Conservation (phyloP, 2,329 filamentous ascomycete species). For the Volutella citrinella region DNA sequence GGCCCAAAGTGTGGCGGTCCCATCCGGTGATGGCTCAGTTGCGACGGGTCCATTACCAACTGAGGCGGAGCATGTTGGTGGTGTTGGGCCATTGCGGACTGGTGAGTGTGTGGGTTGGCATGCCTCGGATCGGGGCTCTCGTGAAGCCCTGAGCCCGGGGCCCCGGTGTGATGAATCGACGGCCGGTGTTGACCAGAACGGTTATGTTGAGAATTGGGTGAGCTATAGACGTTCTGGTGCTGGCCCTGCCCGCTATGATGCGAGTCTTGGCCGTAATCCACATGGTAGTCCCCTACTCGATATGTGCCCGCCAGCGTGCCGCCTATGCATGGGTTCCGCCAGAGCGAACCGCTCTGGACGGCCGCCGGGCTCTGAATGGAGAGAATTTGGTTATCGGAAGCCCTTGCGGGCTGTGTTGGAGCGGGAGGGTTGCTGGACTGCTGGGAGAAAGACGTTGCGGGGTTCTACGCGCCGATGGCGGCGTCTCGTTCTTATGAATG, state of each 20-base stretch:
- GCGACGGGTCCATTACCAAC: constrained; percentile 54
- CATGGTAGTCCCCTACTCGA: constrained; percentile 70
- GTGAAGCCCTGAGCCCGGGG: constrained; percentile 41
- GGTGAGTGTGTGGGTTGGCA: constrained; percentile 28
- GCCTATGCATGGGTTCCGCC: constrained; percentile 71
- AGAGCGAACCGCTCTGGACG: constrained; percentile 75
- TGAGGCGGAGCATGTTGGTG: constrained; percentile 49
- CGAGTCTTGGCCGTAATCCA: constrained; percentile 69
- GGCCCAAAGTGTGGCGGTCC: constrained; percentile 52
- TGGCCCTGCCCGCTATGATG: constrained; percentile 64
- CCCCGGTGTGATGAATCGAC: constrained; percentile 46
- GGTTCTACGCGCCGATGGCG: constrained; percentile 20
- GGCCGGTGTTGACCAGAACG: constrained; percentile 42
- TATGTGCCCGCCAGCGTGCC: constrained; percentile 73
- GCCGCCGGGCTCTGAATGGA: constrained; percentile 61
- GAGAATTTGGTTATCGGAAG: constrained; percentile 53
- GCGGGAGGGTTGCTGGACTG: constrained; percentile 23
- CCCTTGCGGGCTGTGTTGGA: constrained; percentile 52
- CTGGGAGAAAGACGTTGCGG: constrained; percentile 23
- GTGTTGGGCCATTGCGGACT: constrained; percentile 40
- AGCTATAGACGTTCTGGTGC: constrained; percentile 61
- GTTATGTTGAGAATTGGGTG: constrained; percentile 33
- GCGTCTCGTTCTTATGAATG: constrained; percentile 18
- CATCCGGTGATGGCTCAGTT: constrained; percentile 51
- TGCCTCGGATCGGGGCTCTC: constrained; percentile 40